Base-by-base conservation (phyloP, 176 grass and related monocot genomes). In the Carex pumila region DNA sequence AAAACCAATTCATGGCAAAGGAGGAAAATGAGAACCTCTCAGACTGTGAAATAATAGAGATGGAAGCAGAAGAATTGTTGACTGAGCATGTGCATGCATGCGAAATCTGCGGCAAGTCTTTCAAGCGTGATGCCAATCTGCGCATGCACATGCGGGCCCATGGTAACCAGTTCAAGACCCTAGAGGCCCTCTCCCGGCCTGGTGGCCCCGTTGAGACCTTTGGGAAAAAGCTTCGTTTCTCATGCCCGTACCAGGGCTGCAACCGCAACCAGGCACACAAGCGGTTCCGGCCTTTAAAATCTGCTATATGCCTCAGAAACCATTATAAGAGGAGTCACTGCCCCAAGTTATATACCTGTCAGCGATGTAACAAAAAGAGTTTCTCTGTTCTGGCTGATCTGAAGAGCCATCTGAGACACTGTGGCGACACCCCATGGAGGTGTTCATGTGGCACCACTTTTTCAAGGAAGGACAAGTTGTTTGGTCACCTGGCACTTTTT, bases 61-160 rank as follows among this genome's bases (percentile, higher is more conserved):
- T 98, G 65, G 91, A 98, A 66, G 88, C 86, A 31, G 81, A 81
- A 18, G 96, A 98, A 90, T 87, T 98, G 62, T 86, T 98, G 18
- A 88, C 87, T 83, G 96, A 98, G 86, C 96, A 98, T 49, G 85
- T 93, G 52, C 96, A 98, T 89, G 87, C 90, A 72, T 98, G 96
- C 82, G 88, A 95, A 71, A 90, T 98, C 70, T 98, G 96, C 82
- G 93, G 96, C 85, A 98, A 98, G 88, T 91, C 92, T 29, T 98
- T 98, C 86, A 94, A 91, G 89, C 96, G 96, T 70, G 96, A 98
- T 66, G 96, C 96, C 71, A 98, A 98, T 86, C 89, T 98, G 59
- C 82, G 93, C 88, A 98, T 98, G 96, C 96, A 98, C 91, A 98
- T 98, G 96, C 88, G 96, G 39, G 93, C 96, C n/a, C 96, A 98